These are phyloP conservation scores for Solanum neorickii DNA, from an alignment of 257 asterid species.

Conservation along the genomic window DNA sequence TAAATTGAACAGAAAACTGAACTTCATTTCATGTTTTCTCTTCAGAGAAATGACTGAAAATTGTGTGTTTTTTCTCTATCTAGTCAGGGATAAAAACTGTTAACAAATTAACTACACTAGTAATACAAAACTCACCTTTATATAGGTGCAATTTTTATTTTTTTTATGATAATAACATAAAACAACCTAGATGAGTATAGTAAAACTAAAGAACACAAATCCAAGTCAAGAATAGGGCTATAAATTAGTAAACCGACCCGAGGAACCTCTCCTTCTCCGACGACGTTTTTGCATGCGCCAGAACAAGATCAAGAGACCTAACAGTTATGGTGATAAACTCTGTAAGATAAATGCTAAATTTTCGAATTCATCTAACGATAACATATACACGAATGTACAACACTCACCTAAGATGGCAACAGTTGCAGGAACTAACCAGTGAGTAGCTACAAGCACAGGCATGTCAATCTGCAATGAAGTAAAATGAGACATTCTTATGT, in stretches of 20 bases:
- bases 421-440: constrained; percentile 76
- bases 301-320: constrained; percentile 57
- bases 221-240: background rate
- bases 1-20: background rate
- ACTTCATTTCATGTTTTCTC: background rate
- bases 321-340: background rate
- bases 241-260: constrained; percentile 40
- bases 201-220: background rate
- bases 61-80: background rate
- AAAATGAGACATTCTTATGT: background rate
- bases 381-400: background rate
- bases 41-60: background rate
- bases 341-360: background rate
- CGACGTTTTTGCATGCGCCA: constrained; percentile 81
- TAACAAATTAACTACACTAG: background rate
- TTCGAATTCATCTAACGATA: background rate
- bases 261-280: constrained; percentile 67
- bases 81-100: background rate
- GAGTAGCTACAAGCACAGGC: constrained; percentile 74
- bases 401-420: constrained; percentile 64
- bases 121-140: constrained; percentile 1
- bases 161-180: background rate
- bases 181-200: background rate
- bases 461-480: constrained; percentile 52
- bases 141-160: background rate